Percentiles rank a stretch among this genome's conserved stretches.
phyloP scores from a whole-genome alignment of 2,329 filamentous ascomycete genomes.

The Talaromyces sp. region DNA sequence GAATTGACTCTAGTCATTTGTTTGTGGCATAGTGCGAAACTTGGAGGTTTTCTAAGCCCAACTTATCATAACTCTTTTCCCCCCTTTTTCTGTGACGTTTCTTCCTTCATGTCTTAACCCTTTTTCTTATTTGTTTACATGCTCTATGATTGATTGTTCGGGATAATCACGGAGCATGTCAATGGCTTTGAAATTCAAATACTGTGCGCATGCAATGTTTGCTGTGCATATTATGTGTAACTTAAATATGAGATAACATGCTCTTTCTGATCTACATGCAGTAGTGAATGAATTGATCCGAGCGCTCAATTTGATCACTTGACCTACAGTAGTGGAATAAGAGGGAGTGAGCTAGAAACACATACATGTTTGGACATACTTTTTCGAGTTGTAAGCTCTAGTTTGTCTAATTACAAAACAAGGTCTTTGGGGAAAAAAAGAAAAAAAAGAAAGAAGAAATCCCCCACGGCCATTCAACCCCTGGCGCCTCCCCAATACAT shows the following conservation, averaged over 20 bases:
- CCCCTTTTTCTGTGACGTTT: conserved; percentile 6
- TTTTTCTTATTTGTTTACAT: conserved; percentile 7
- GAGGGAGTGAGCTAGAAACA: not conserved
- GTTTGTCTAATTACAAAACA: not conserved
- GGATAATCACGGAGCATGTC: conserved; percentile 5
- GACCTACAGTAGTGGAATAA: not conserved
- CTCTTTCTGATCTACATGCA: not conserved
- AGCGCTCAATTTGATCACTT: not conserved
- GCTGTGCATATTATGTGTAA: conserved; percentile 10
- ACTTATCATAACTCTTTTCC: not conserved
- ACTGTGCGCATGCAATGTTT: conserved; percentile 8
- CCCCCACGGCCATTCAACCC: not conserved
- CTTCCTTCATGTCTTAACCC: conserved; percentile 10
- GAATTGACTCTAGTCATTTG: not conserved
- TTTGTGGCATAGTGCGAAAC: not conserved
- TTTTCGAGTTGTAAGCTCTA: not conserved
- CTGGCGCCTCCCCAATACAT: not conserved
- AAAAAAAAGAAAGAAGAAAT: no score
- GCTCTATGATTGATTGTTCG: conserved; percentile 7
- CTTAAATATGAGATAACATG: conserved; percentile 7
- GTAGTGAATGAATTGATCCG: not conserved
- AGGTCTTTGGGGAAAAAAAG: not conserved
- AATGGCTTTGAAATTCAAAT: conserved; percentile 3
- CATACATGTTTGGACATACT: not conserved
- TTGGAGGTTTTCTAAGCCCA: not conserved